Evolutionary conservation across 2,329 filamentous ascomycete genomes (phyloP).

Genomic region (Xylaria sp.): DNA sequence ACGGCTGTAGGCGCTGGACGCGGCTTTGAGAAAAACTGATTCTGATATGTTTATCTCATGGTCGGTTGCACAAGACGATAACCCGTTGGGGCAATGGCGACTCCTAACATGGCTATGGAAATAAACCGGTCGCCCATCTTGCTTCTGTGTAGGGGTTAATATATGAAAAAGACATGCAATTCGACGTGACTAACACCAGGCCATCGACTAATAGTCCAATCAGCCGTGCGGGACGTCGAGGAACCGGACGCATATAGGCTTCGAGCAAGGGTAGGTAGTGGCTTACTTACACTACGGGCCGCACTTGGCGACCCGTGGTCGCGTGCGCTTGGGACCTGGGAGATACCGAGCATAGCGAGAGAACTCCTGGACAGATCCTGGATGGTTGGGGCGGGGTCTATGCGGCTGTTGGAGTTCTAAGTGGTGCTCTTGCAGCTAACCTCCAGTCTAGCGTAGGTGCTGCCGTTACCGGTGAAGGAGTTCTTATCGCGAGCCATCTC

Average conservation of each 20-base stretch:
- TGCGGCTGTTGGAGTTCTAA: background rate
- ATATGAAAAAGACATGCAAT: background rate
- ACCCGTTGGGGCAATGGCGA: background rate
- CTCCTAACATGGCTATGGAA: slow-evolving; percentile 2
- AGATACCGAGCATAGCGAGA: background rate
- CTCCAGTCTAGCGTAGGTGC: background rate
- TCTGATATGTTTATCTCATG: background rate
- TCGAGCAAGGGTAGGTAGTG: slow-evolving; percentile 17
- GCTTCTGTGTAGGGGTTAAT: background rate
- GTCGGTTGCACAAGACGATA: slow-evolving; percentile 3
- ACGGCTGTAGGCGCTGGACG: slow-evolving; percentile 3
- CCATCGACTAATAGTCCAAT: slow-evolving; percentile 11
- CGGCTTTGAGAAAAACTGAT: background rate
- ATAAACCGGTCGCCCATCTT: slow-evolving; percentile 4
- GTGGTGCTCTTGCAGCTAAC: background rate
- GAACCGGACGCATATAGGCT: background rate
- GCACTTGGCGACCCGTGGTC: slow-evolving; percentile 15
- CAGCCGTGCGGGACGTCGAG: slow-evolving; percentile 6
- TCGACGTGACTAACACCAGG: background rate
- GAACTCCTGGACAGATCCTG: too few relatives aligned
- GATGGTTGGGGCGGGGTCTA: background rate
- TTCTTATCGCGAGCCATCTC: slow-evolving; percentile 5
- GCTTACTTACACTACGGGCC: background rate
- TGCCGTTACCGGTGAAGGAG: background rate
- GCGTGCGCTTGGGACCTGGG: slow-evolving; percentile 7